Evolutionary conservation across 2,329 filamentous ascomycete species (phyloP), one percentile per base, ranked within the genome.

Genomic region (Colletotrichum simmondsii): DNA sequence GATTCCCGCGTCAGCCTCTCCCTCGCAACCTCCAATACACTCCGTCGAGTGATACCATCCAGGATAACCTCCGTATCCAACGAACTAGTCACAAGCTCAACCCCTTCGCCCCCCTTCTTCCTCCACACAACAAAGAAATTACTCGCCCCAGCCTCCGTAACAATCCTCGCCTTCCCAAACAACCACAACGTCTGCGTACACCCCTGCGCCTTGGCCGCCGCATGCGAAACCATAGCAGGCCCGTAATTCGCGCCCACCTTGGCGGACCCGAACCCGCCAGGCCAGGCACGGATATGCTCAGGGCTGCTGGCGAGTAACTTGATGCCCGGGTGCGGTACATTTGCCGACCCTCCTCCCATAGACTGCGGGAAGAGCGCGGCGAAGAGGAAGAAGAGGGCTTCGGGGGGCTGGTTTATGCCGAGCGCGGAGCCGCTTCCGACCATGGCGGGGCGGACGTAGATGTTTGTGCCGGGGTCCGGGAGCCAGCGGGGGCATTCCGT

Each of bases 1-100:
- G 1, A 91, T 63, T 75, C 90, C 85, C 49, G 82, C 81, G 19
- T 22, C 32, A 97, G 83, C 10, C 92, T 87, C 80, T 92, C 87
- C 24, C 89, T 87, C 1, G 90, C 92, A 22, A 97, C 86, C 75
- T 96, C 92, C 46, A 98, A 82, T 22, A 95, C 90, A 77, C 93
- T 95, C 66, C 93, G 88, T 64, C 95, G 88, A 22, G 95, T 98
- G 12, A 98, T 92, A 75, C 95, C 95, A 74, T 95, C 93, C 3
- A 98, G 87, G 77, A 98, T 97, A 72, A 98, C 88, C 79, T 92
- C 91, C 78, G 94, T 94, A 68, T 93, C 93, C 61, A 98, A 84
- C 8, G 94, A 94, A 2, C 95, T 95, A 2, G 95, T 98, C 67
- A 98, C 87, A 35, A 98, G 87, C 85, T 97, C 88, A 26, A 89